Percentiles rank a stretch among this genome's conserved stretches.
These are phyloP conservation scores for Piromyces sp. DNA, from an alignment of 192 early-diverging fungal species.

Conservation along the genomic window DNA sequence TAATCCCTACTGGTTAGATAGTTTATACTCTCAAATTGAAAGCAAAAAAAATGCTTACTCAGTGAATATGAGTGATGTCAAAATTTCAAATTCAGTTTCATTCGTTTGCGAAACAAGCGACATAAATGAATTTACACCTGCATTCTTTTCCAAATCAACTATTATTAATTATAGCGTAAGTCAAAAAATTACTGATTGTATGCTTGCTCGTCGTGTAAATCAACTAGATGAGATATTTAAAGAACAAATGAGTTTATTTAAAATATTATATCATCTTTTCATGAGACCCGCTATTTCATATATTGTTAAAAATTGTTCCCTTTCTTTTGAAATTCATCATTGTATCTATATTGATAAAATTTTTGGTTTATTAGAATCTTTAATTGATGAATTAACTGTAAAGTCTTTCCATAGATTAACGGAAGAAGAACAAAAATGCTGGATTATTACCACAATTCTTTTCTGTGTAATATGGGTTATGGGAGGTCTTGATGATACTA, in stretches of 20 bases:
- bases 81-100: neutral
- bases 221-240: neutral
- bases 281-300: neutral
- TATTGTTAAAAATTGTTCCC: neutral
- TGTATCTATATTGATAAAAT: neutral
- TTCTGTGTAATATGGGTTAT: neutral
- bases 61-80: neutral
- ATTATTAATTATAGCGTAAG: neutral
- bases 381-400: neutral
- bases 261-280: neutral
- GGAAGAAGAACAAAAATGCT: neutral
- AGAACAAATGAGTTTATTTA: neutral
- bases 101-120: neutral
- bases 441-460: neutral
- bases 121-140: neutral
- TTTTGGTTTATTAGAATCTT: neutral
- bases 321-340: neutral
- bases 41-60: neutral
- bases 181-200: neutral
- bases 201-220: neutral
- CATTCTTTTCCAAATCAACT: neutral
- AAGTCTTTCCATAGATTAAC: neutral
- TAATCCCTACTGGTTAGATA: neutral
- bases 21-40: neutral
- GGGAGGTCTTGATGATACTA: neutral